Conservation (phyloP, 345 rosid species). For the Raphanus sativus region DNA sequence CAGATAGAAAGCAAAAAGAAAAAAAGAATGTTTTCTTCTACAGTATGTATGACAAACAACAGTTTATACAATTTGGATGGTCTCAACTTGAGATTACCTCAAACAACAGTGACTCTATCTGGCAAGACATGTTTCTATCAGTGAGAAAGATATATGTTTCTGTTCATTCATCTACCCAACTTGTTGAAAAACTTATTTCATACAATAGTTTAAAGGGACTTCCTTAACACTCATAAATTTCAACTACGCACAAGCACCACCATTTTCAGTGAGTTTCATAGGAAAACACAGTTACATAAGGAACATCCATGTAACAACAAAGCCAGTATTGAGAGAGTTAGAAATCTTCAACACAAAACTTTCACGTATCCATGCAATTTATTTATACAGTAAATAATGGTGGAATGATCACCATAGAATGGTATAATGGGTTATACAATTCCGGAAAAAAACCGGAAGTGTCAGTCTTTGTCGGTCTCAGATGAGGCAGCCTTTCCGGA, state of each 20-base stretch:
- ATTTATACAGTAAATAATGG: neutral
- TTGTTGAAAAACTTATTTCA: neutral
- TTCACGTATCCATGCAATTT: neutral
- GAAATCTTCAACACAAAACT: constrained; percentile 7
- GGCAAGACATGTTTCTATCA: neutral
- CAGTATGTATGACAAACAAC: no score
- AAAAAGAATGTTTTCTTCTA: no score
- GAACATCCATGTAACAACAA: neutral
- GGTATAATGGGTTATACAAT: neutral
- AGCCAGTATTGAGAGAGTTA: neutral
- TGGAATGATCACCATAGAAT: neutral
- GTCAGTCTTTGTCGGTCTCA: constrained; percentile 17
- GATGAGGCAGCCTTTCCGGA: constrained; percentile 56
- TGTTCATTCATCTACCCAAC: neutral
- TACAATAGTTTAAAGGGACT: no score
- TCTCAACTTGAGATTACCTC: neutral
- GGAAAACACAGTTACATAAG: neutral
- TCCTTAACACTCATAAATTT: no score
- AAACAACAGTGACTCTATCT: neutral
- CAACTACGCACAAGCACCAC: neutral
- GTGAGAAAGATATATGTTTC: neutral
- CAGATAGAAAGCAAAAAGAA: no score
- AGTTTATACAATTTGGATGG: no score
- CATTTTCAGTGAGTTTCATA: neutral
- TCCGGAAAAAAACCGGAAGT: neutral